Base-by-base conservation (phyloP, 305 asterid genomes). In the Fraxinus latifolia region DNA sequence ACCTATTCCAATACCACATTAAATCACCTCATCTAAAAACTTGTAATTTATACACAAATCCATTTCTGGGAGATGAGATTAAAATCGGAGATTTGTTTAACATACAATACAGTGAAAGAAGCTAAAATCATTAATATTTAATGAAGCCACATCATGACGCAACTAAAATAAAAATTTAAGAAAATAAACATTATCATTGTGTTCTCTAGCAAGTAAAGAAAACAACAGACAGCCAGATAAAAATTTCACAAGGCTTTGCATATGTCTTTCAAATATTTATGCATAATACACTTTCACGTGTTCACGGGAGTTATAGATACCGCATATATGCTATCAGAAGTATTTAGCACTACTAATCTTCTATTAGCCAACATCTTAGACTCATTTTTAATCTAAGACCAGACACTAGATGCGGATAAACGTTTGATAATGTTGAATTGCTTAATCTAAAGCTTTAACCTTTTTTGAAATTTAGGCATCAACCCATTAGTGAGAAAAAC, bases 181-280 rank as follows among this genome's bases (percentile, higher is more conserved):
- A 50, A 60, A 42, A 78, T 67, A 34, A 53, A 11, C 33, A 50
- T 42, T 21, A 25, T 44, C 33, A 37, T 27, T 25, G 29, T 19
- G 76, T 21, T 78, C 33, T 32, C 71, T 74, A 77, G 15, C 82
- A 84, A 36, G 79, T 34, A 42, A 80, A 42, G 55, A 7, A 68
- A 47, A 34, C 17, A 5, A 60, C 17, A 73, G 36, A 23, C 23
- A 27, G 15, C 37, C 39, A 29, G 53, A 31, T n/a, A 65, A 50
- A 76, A 32, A 19, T 53, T 50, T 29, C n/a, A 84, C 11, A 42
- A 74, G 3, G 44, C 50, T 37, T 3, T 79, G 21, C 55, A 67
- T 47, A 67, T 8, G 79, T 29, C 65, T 60, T 14, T 34, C 34
- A 74, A 33, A 67, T 27, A 70, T 12, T 14, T 55, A 31, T 70